Base-by-base conservation (phyloP, 2,329 filamentous ascomycete genomes). In the Lecanicillium sp. region DNA sequence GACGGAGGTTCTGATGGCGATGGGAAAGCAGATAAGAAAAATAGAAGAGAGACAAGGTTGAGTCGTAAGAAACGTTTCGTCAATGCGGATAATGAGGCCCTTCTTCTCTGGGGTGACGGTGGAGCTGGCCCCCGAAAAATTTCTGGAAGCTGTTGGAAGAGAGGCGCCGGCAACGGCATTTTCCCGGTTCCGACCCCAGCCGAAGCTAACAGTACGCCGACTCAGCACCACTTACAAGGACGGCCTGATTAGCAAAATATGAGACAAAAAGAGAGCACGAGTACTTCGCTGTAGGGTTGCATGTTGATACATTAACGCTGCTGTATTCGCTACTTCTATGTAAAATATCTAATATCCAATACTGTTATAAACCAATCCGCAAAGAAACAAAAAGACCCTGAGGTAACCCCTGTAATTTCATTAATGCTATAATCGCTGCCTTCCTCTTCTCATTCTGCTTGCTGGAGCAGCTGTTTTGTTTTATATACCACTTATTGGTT, bases 61-160 rank as follows among this genome's bases (percentile, higher is more conserved):
- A 31, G 33, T 30, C 15, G 18, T 25, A 25, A 25, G 38, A 19
- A 30, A 30, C 17, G 17, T 35, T 35, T 28, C n/a, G 35, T 15
- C 31, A 29, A 32, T 17, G 41, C 35, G 28, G n/a, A 13, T 43
- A 29, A 31, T 28, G 37, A 29, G 30, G 42, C 39, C 41, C 38
- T 40, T 37, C 38, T 42, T 35, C 16, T 35, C 29, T 28, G n/a
- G 13, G 18, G n/a, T 29, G 22, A 18, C 29, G 17, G 36, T 42
- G 40, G 36, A 37, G 40, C 29, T 37, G 25, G 25, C 15, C 22
- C 28, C 22, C 45, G 42, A 48, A 42, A 45, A 40, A 40, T 40
- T 40, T 38, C 31, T 30, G 29, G 29, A 15, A 13, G 29, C 12
- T 15, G 29, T 30, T 15, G 14, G 29, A 13, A 30, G 14, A 30